These are phyloP conservation scores for Aspergillus versicolor DNA, from an alignment of 2,329 filamentous ascomycete species.

Conservation along the genomic window DNA sequence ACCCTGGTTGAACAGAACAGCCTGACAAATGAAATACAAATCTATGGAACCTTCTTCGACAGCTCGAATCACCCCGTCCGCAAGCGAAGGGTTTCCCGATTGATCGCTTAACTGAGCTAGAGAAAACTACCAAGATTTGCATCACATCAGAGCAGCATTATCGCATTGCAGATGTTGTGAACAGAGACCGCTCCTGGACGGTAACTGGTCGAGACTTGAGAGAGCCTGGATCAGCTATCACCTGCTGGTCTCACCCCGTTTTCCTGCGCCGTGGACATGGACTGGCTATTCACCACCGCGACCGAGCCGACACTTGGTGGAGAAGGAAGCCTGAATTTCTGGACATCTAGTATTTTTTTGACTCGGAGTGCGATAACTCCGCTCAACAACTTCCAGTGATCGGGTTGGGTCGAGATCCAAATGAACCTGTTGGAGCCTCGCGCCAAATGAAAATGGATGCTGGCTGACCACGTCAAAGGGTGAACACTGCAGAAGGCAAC, in stretches of 20 bases:
- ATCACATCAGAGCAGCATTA: background rate
- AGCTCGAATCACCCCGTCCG: background rate
- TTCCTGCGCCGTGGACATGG: background rate
- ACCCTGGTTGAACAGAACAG: background rate
- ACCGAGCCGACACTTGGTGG: background rate
- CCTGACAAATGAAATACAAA: background rate
- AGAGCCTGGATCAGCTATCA: background rate
- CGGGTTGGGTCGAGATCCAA: background rate
- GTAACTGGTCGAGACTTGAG: background rate
- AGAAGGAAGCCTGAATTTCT: background rate
- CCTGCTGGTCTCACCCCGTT: background rate
- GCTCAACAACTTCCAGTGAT: constrained; percentile 4
- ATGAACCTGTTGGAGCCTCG: background rate
- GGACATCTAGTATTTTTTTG: background rate
- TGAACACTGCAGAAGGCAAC: background rate
- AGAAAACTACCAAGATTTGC: constrained; percentile 1
- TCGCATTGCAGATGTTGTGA: constrained; percentile 9
- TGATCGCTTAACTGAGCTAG: background rate
- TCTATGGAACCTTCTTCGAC: background rate
- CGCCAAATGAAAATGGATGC: background rate
- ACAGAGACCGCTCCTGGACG: background rate
- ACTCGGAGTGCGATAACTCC: constrained; percentile 13
- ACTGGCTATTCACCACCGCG: background rate
- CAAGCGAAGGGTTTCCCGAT: background rate
- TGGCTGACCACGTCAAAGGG: constrained; percentile 1